Conservation (phyloP, 83 land plant species). For the Picea mariana region DNA sequence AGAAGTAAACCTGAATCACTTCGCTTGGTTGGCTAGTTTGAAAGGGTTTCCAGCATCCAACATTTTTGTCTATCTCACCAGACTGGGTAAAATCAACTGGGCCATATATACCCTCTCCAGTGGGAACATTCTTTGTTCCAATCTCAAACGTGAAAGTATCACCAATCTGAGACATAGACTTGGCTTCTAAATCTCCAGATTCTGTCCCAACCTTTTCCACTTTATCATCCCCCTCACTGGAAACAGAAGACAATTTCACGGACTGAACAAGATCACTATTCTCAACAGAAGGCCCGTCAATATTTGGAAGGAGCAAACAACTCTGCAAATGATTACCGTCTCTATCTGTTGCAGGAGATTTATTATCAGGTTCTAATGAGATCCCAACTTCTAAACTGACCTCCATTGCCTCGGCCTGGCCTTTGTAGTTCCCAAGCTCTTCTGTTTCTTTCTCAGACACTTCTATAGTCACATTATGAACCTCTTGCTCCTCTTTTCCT, state of each 20-base stretch:
- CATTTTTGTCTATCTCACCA: conserved; percentile 15
- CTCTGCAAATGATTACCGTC: background rate
- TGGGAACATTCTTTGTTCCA: background rate
- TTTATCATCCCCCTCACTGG: background rate
- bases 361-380: conserved; percentile 3
- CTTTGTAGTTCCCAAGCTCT: background rate
- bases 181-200: conserved; percentile 17
- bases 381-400: conserved; percentile 17
- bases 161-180: conserved; percentile 21
- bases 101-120: conserved; percentile 10
- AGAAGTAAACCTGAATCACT: conserved; percentile 21
- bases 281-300: background rate
- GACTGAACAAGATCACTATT: conserved; percentile 4
- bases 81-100: background rate
- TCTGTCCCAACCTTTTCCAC: background rate
- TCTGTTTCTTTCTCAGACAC: background rate
- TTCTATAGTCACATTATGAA: background rate
- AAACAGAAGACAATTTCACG: background rate
- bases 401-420: background rate
- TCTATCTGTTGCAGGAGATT: background rate
- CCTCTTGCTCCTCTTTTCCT: background rate
- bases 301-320: too few species aligned
- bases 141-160: conserved; percentile 44
- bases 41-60: conserved; percentile 23
- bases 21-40: conserved; percentile 11